These are phyloP conservation scores for Mycena crocata DNA, from an alignment of 768 basidiomycete genomes.

Conservation along the genomic window DNA sequence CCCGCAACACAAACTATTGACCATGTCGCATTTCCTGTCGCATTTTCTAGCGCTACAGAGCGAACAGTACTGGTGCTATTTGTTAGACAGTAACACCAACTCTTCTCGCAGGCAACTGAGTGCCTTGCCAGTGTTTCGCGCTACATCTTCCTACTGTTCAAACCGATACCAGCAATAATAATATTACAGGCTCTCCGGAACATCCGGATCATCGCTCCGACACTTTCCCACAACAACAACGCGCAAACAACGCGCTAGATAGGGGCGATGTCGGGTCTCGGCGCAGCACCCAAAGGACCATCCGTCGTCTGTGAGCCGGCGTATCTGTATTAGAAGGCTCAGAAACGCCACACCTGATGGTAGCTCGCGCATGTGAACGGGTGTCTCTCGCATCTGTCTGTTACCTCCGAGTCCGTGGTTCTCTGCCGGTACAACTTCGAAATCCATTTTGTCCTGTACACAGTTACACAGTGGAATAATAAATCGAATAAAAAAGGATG, in stretches of 20 bases:
- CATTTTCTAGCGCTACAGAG: too few species aligned
- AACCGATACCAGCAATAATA: too few species aligned
- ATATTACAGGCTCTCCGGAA: not conserved
- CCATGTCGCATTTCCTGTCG: too few species aligned
- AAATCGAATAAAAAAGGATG: conserved; percentile 24
- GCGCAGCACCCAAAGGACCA: not conserved
- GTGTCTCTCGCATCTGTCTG: not conserved
- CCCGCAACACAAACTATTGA: too few species aligned
- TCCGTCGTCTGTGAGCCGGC: not conserved
- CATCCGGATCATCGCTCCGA: not conserved
- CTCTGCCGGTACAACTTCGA: not conserved
- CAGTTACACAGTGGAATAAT: conserved; percentile 21
- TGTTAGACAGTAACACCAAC: too few species aligned
- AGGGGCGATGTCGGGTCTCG: conserved; percentile 25
- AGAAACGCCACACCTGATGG: conserved; percentile 8
- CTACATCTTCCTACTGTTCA: too few species aligned
- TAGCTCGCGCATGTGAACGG: conserved; percentile 4
- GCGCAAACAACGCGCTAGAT: conserved; percentile 11
- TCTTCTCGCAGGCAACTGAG: too few species aligned
- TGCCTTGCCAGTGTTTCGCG: too few species aligned
- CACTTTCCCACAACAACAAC: too few species aligned
- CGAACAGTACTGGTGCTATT: too few species aligned
- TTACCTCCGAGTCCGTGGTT: not conserved
- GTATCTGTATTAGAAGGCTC: not conserved
- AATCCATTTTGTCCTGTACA: conserved; percentile 16